Conservation (phyloP, 2,329 filamentous ascomycete genomes). For the Sclerotinia trifoliorum region DNA sequence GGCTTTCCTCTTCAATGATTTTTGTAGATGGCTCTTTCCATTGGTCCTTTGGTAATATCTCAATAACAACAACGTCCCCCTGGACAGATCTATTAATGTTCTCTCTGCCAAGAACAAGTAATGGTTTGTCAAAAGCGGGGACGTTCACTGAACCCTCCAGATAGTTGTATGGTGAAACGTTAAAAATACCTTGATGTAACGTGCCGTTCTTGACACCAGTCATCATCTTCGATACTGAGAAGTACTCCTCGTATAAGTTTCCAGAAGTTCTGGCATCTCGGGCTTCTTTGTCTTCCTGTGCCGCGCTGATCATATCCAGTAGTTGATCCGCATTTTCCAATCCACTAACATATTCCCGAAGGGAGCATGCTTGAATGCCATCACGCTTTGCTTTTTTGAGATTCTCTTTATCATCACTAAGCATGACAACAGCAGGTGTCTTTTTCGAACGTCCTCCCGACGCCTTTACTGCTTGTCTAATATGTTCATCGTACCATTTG, state of each 20-base stretch:
- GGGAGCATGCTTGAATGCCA: constrained; percentile 64
- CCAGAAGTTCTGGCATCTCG: constrained; percentile 63
- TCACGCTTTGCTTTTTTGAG: constrained; percentile 77
- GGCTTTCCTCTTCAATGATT: constrained; percentile 88
- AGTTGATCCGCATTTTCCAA: constrained; percentile 82
- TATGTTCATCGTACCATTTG: constrained; percentile 85
- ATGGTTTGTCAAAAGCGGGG: constrained; percentile 81
- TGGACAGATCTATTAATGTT: constrained; percentile 95
- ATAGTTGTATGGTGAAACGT: constrained; percentile 97
- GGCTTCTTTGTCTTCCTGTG: constrained; percentile 64
- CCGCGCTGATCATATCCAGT: constrained; percentile 88
- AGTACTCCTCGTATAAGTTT: constrained; percentile 85
- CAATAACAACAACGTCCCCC: constrained; percentile 88
- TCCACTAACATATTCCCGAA: constrained; percentile 76
- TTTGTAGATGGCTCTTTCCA: constrained; percentile 97
- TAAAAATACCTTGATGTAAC: constrained; percentile 92
- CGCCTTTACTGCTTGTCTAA: constrained; percentile 60
- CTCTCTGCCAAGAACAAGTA: constrained; percentile 86
- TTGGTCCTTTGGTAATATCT: constrained; percentile 88
- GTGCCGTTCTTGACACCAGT: constrained; percentile 87
- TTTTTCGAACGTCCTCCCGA: constrained; percentile 51
- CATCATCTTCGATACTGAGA: constrained; percentile 86
- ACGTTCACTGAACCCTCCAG: constrained; percentile 90
- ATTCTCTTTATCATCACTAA: constrained; percentile 90
- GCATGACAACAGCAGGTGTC: constrained; percentile 80